Percentiles rank a stretch among this genome's conserved stretches.
Conservation (phyloP, 2,329 filamentous ascomycete genomes). For the Polychaeton citri region DNA sequence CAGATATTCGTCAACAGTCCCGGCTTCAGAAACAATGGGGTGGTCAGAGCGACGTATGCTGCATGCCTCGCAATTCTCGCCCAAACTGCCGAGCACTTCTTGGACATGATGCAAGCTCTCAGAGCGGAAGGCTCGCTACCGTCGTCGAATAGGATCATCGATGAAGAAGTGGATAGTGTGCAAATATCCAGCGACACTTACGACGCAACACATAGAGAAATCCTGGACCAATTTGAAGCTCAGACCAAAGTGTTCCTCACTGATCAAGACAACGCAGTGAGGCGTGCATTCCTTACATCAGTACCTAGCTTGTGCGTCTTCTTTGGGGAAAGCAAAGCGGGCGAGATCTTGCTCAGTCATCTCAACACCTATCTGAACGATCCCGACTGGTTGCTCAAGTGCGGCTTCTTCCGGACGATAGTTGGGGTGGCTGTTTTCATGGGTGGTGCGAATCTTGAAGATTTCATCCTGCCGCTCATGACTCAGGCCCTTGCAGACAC, state of each 20-base stretch:
- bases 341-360: slow-evolving; percentile 91
- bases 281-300: slow-evolving; percentile 79
- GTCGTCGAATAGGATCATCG: slow-evolving; percentile 63
- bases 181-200: slow-evolving; percentile 60
- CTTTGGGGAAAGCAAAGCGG: slow-evolving; percentile 81
- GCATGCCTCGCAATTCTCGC: slow-evolving; percentile 83
- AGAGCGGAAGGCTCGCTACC: slow-evolving; percentile 71
- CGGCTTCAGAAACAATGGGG: slow-evolving; percentile 35
- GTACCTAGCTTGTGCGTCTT: slow-evolving; percentile 89
- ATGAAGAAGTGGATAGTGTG: slow-evolving; percentile 52
- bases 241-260: slow-evolving; percentile 86
- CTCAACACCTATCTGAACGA: slow-evolving; percentile 96
- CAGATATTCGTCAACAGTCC: slow-evolving; percentile 43
- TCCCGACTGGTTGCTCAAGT: slow-evolving; percentile 90
- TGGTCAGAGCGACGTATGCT: slow-evolving; percentile 83
- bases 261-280: slow-evolving; percentile 72
- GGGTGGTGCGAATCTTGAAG: slow-evolving; percentile 77
- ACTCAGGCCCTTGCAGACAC: slow-evolving; percentile 84
- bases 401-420: slow-evolving; percentile 89
- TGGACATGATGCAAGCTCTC: slow-evolving; percentile 83
- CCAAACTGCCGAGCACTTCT: slow-evolving; percentile 67
- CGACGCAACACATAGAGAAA: slow-evolving; percentile 70
- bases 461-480: slow-evolving; percentile 93
- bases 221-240: slow-evolving; percentile 70
- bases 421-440: slow-evolving; percentile 86